phyloP scores from a whole-genome alignment of 192 early-diverging fungal genomes.

The Backusella psychrophila region DNA sequence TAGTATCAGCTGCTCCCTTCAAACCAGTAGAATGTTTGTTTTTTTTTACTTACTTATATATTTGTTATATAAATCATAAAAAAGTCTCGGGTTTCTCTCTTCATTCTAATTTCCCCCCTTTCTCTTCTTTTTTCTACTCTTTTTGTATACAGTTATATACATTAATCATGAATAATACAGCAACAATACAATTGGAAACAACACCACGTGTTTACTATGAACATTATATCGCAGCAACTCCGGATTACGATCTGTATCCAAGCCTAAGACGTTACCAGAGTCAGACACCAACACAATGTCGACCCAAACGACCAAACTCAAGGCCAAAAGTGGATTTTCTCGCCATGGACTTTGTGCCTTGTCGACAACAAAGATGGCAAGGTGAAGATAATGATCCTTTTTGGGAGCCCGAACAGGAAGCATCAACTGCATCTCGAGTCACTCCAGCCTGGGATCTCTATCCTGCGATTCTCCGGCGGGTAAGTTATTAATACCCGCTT shows the following conservation, averaged over 20 bases:
- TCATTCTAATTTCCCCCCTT: background rate
- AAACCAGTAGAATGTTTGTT: constrained; percentile 1
- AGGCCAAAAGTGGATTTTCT: background rate
- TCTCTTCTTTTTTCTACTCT: background rate
- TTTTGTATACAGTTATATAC: background rate
- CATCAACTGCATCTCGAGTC: background rate
- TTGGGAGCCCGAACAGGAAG: constrained; percentile 5
- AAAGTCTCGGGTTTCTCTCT: background rate
- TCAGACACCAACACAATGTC: constrained; percentile 14
- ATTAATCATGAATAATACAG: background rate
- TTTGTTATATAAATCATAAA: constrained; percentile 3
- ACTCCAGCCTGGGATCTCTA: constrained; percentile 20
- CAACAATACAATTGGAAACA: constrained; percentile 13
- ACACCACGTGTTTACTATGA: constrained; percentile 23
- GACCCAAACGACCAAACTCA: background rate
- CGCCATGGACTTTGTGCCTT: constrained; percentile 3
- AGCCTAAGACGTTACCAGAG: constrained; percentile 12
- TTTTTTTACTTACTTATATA: background rate
- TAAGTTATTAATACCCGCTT: constrained; percentile 11
- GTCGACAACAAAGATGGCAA: constrained; percentile 3
- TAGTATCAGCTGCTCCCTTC: background rate
- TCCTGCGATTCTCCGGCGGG: constrained; percentile 17
- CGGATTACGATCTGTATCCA: constrained; percentile 33
- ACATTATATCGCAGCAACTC: constrained; percentile 13
- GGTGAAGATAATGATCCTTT: background rate